phyloP scores from a whole-genome alignment of 2,329 filamentous ascomycete genomes.

The Lecanicillium sp. region DNA sequence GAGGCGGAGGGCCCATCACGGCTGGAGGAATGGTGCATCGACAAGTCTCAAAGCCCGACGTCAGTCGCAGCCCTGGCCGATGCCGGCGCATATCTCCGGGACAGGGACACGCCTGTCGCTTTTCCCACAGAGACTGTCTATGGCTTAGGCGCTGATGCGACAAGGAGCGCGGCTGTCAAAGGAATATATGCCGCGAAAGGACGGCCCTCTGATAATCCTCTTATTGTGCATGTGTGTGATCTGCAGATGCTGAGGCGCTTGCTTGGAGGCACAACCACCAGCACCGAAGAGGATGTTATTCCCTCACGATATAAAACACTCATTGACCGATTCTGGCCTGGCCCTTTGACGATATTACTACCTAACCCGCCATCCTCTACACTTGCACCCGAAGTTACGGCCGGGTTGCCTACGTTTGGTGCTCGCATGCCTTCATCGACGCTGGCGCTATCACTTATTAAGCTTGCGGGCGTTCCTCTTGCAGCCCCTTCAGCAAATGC shows the following conservation, averaged over 20 bases:
- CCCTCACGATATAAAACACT: slow-evolving; percentile 71
- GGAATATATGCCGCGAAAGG: slow-evolving; percentile 94
- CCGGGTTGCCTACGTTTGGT: slow-evolving; percentile 76
- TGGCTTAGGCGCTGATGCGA: slow-evolving; percentile 92
- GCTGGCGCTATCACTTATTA: slow-evolving; percentile 82
- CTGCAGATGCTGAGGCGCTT: slow-evolving; percentile 65
- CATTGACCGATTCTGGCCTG: slow-evolving; percentile 85
- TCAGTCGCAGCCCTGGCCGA: slow-evolving; percentile 41
- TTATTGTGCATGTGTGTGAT: slow-evolving; percentile 88
- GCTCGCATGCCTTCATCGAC: slow-evolving; percentile 80
- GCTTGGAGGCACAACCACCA: slow-evolving; percentile 30
- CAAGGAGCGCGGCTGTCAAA: slow-evolving; percentile 69
- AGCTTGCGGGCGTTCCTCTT: slow-evolving; percentile 67
- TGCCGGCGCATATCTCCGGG: slow-evolving; percentile 59
- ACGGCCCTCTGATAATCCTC: slow-evolving; percentile 84
- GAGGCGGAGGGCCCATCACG: slow-evolving; percentile 18
- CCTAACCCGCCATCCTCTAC: slow-evolving; percentile 62
- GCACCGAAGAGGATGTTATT: slow-evolving; percentile 35
- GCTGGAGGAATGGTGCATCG: slow-evolving; percentile 36
- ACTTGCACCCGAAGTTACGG: slow-evolving; percentile 87
- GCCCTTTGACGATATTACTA: slow-evolving; percentile 83
- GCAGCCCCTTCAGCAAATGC: slow-evolving; percentile 93
- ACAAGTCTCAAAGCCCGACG: slow-evolving; percentile 15
- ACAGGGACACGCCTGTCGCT: slow-evolving; percentile 69
- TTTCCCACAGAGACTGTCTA: slow-evolving; percentile 99